Evolutionary conservation across 176 grass and related monocot genomes (phyloP).

Genomic region (Ampelocalamus luodianensis): DNA sequence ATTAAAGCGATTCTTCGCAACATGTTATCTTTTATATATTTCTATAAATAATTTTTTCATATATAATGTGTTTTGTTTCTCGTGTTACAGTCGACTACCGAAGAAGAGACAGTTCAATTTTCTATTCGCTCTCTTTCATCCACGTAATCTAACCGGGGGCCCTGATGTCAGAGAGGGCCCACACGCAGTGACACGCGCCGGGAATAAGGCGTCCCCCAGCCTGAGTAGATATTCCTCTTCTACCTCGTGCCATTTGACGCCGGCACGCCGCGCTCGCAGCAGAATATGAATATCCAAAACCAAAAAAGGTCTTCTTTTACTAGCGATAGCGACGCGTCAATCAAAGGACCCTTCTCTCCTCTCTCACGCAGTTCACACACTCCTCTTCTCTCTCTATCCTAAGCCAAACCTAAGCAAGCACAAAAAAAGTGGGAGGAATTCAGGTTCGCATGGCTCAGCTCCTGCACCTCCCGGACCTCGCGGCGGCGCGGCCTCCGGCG

Average conservation of each 20-base stretch:
- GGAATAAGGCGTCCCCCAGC: background rate
- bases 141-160: too few species aligned
- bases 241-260: background rate
- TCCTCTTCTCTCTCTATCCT: background rate
- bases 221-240: background rate
- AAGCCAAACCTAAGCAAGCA: background rate
- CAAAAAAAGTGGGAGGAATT: background rate
- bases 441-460: slow-evolving; percentile 56
- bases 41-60: too few species aligned
- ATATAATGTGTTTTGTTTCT: too few species aligned
- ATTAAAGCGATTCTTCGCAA: too few species aligned
- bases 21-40: too few species aligned
- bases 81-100: too few species aligned
- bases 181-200: background rate
- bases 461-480: slow-evolving; percentile 64
- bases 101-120: too few species aligned
- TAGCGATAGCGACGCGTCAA: background rate
- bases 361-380: slow-evolving; percentile 46
- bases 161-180: background rate
- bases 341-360: slow-evolving; percentile 30
- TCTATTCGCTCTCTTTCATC: too few species aligned
- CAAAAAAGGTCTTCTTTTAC: background rate
- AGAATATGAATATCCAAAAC: slow-evolving; percentile 49
- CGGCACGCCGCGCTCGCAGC: background rate
- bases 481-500: slow-evolving; percentile 37